Evolutionary conservation across 345 rosid genomes (phyloP).

Genomic region (Eucalyptus sideroxylon): DNA sequence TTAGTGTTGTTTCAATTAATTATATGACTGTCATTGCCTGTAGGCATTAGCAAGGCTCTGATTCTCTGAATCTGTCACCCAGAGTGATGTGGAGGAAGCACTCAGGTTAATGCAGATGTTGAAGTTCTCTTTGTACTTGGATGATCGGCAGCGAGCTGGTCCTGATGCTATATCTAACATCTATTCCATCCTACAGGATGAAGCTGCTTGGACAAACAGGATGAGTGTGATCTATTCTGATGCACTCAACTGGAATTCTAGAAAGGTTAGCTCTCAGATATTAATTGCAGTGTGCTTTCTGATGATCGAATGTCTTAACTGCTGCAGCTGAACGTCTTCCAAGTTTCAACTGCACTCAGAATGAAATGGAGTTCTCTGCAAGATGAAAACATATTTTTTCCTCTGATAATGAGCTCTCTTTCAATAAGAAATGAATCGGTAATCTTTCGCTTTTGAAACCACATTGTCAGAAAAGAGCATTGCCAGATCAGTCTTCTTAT

Average conservation of each 20-base stretch:
- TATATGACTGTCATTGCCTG: not conserved
- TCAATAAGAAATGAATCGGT: not conserved
- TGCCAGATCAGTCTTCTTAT: not conserved
- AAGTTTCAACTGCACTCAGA: not conserved
- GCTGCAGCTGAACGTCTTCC: not conserved
- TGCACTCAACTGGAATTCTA: slow-evolving; percentile 93
- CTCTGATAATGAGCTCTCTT: not conserved
- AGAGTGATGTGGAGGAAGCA: slow-evolving; percentile 97
- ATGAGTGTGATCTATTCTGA: slow-evolving; percentile 73
- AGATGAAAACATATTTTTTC: not conserved
- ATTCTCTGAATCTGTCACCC: slow-evolving; percentile 88
- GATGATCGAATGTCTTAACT: not conserved
- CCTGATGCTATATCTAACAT: slow-evolving; percentile 95
- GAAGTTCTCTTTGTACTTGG: slow-evolving; percentile 86
- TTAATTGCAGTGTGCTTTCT: not conserved
- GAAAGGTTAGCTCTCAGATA: slow-evolving; percentile 44
- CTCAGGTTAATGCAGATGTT: slow-evolving; percentile 99
- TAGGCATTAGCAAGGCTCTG: slow-evolving; percentile 96
- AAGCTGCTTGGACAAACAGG: slow-evolving; percentile 80
- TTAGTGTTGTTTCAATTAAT: not conserved
- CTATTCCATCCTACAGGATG: slow-evolving; percentile 86
- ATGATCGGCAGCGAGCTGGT: slow-evolving; percentile 79
- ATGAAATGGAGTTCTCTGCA: not conserved
- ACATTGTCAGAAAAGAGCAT: not conserved
- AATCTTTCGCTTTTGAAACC: not conserved